Conservation (phyloP, 1,139 yeast genomes). For the Hansenula sp. region DNA sequence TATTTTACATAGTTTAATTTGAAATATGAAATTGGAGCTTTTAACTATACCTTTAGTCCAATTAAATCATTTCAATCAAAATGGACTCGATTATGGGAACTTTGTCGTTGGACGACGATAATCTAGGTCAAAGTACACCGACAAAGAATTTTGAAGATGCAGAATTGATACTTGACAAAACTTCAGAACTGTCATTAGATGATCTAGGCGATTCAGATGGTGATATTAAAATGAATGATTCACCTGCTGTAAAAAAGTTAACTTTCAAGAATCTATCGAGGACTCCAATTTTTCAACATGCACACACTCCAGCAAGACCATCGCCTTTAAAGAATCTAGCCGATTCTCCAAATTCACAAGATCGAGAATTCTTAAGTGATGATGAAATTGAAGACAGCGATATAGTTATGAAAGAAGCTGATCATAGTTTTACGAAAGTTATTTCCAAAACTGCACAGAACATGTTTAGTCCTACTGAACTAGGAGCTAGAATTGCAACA, state of each 20-base stretch:
- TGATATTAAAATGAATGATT: background rate
- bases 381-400: slow-evolving; percentile 3
- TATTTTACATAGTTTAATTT: no score
- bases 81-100: background rate
- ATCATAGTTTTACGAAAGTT: background rate
- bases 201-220: slow-evolving; percentile 1
- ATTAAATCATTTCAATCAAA: no score
- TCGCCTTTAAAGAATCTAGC: slow-evolving; percentile 3
- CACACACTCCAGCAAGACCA: slow-evolving; percentile 1
- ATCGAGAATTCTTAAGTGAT: background rate
- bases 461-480: slow-evolving; percentile 22
- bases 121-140: background rate
- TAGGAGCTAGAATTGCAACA: slow-evolving; percentile 25
- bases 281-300: background rate
- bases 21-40: no score
- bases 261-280: background rate
- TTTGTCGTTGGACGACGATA: slow-evolving; percentile 1
- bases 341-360: background rate
- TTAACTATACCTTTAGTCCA: no score
- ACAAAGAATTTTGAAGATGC: slow-evolving; percentile 2
- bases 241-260: background rate
- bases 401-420: slow-evolving; percentile 4
- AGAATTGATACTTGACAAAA: slow-evolving; percentile 4
- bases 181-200: slow-evolving; percentile 4
- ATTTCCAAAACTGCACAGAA: slow-evolving; percentile 2